These are phyloP conservation scores for Azolla pinnata DNA, from an alignment of 75 land plant genomes.

Conservation along the genomic window DNA sequence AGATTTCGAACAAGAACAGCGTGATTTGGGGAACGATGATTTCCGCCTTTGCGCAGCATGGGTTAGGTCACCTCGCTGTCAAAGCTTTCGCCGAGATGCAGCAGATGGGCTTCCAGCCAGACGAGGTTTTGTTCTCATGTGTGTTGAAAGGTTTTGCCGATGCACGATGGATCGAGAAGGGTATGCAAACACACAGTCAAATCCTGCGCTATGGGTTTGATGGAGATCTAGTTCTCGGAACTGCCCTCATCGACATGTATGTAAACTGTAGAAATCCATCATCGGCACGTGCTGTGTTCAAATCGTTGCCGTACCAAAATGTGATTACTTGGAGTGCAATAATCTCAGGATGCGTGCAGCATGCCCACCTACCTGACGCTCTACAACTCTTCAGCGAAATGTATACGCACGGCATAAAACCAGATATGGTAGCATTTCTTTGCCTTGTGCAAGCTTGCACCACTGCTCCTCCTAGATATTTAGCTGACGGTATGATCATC, in stretches of 20 bases:
- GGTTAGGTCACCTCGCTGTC: slow-evolving; percentile 32
- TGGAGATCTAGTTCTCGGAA: slow-evolving; percentile 21
- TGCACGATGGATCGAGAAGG: slow-evolving; percentile 17
- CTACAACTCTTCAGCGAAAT: too few relatives aligned
- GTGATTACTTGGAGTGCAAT: slow-evolving; percentile 46
- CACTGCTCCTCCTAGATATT: too few relatives aligned
- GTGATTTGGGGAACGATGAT: slow-evolving; percentile 47
- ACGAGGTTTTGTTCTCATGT: slow-evolving; percentile 48
- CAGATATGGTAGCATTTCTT: too few relatives aligned
- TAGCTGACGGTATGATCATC: too few relatives aligned
- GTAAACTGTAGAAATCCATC: slow-evolving; percentile 37
- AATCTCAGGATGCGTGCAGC: too few relatives aligned
- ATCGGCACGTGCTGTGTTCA: slow-evolving; percentile 23
- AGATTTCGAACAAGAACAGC: slow-evolving; percentile 22
- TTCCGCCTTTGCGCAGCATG: slow-evolving; percentile 17
- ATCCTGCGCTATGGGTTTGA: slow-evolving; percentile 15
- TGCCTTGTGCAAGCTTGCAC: too few relatives aligned
- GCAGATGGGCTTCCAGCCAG: slow-evolving; percentile 29
- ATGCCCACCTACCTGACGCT: too few relatives aligned
- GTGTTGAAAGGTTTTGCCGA: slow-evolving; percentile 34
- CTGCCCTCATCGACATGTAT: slow-evolving; percentile 37
- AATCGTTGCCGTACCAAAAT: slow-evolving; percentile 23
- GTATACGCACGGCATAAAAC: too few relatives aligned
- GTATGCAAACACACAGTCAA: slow-evolving; percentile 29
- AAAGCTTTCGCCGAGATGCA: slow-evolving; percentile 41